Evolutionary conservation across 352 stramenopile genomes (phyloP).

Genomic region (Phytophthora syringae): DNA sequence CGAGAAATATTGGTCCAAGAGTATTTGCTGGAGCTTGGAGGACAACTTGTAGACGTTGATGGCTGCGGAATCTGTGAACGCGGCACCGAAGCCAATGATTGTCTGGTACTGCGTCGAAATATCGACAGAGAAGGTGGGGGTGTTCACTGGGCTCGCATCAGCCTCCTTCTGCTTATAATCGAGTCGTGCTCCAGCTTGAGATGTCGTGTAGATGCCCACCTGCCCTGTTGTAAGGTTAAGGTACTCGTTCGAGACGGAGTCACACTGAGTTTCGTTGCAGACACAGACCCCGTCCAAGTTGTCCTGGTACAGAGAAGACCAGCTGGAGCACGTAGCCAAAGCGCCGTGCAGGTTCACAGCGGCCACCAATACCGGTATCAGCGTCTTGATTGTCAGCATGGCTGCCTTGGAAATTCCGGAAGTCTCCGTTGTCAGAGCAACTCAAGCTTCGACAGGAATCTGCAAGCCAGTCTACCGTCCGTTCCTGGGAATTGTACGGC

Average conservation of each 20-base stretch:
- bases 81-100: constrained; percentile 85
- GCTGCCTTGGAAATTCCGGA: background rate
- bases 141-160: constrained; percentile 12
- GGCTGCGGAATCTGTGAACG: constrained; percentile 77
- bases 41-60: constrained; percentile 74
- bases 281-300: constrained; percentile 57
- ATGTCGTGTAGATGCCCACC: constrained; percentile 53
- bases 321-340: constrained; percentile 14
- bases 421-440: background rate
- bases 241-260: constrained; percentile 38
- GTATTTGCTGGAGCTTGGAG: constrained; percentile 47
- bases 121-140: constrained; percentile 37
- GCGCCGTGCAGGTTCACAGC: constrained; percentile 24
- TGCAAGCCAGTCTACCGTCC: constrained; percentile 18
- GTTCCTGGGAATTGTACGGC: constrained; percentile 15
- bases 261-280: constrained; percentile 45
- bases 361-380: constrained; percentile 39
- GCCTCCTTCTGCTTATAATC: constrained; percentile 31
- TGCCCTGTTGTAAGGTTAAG: constrained; percentile 26
- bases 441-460: background rate
- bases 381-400: background rate
- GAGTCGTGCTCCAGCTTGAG: constrained; percentile 50
- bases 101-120: constrained; percentile 49
- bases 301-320: constrained; percentile 49
- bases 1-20: constrained; percentile 68